Percentiles rank a stretch among this genome's conserved stretches.
phyloP scores from a whole-genome alignment of 1,284 basidiomycete species.

The Polyporus tsugae region DNA sequence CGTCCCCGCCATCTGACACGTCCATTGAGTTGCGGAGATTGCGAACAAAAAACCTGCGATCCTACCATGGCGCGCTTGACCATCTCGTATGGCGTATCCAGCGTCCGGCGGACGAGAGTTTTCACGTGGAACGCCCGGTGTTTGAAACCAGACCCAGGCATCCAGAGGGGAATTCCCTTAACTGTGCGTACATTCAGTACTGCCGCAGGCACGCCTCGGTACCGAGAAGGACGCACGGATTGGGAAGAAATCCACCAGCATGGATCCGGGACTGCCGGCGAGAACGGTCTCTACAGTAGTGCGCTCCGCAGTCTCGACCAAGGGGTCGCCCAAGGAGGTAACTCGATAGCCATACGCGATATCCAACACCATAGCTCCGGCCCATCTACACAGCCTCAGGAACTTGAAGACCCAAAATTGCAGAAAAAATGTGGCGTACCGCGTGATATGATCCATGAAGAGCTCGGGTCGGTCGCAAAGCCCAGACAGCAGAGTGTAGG shows the following conservation, averaged over 20 bases:
- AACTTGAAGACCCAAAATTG: background rate
- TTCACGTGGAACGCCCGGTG: constrained; percentile 32
- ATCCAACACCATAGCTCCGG: constrained; percentile 34
- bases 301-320: constrained; percentile 34
- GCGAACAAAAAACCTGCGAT: background rate
- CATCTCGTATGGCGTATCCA: constrained; percentile 38
- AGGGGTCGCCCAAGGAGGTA: constrained; percentile 32
- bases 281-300: constrained; percentile 32
- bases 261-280: constrained; percentile 36
- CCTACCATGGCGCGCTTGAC: constrained; percentile 39
- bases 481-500: constrained; percentile 35
- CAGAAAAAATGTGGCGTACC: constrained; percentile 26
- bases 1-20: constrained; percentile 33
- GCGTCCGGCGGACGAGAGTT: constrained; percentile 28
- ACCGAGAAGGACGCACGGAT: constrained; percentile 27
- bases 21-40: background rate
- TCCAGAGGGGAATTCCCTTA: constrained; percentile 37
- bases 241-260: constrained; percentile 41
- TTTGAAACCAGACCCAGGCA: constrained; percentile 41
- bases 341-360: constrained; percentile 39
- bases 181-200: constrained; percentile 25
- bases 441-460: constrained; percentile 36
- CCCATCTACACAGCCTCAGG: constrained; percentile 27
- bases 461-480: constrained; percentile 37
- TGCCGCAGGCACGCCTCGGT: background rate